Evolutionary conservation across 805 yeast genomes (phyloP).

Genomic region (Metschnikowia drakensbergensis): DNA sequence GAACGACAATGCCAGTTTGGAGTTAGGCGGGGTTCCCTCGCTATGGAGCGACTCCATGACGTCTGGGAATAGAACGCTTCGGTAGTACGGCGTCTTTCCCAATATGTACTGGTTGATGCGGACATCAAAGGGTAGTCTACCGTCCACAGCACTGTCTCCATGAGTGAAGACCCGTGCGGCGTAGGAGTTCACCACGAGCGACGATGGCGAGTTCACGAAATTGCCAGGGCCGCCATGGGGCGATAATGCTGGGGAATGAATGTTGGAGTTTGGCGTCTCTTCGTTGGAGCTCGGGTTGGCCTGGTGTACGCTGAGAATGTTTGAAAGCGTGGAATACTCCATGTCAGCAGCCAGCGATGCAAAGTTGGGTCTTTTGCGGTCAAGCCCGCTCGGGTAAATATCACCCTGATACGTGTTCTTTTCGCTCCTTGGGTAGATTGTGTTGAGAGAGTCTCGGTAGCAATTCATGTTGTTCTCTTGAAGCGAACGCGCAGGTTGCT

Average conservation of each 20-base stretch:
- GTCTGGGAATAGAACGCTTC: slow-evolving; percentile 53
- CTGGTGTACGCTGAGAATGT: slow-evolving; percentile 43
- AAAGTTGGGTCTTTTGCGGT: slow-evolving; percentile 41
- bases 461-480: background rate
- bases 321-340: slow-evolving; percentile 67
- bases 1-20: slow-evolving; percentile 44
- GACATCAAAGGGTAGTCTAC: slow-evolving; percentile 48
- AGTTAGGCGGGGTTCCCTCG: slow-evolving; percentile 44
- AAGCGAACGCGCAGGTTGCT: background rate
- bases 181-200: slow-evolving; percentile 5
- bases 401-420: background rate
- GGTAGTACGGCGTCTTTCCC: slow-evolving; percentile 47
- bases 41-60: slow-evolving; percentile 43
- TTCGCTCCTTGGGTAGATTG: background rate
- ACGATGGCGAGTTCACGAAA: slow-evolving; percentile 6
- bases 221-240: slow-evolving; percentile 23
- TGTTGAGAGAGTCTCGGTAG: background rate
- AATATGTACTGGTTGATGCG: slow-evolving; percentile 65
- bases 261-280: slow-evolving; percentile 36
- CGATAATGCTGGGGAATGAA: slow-evolving; percentile 35
- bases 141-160: background rate
- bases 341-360: slow-evolving; percentile 68
- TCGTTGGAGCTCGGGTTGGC: slow-evolving; percentile 39
- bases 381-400: background rate
- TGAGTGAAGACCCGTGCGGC: slow-evolving; percentile 1